phyloP scores from a whole-genome alignment of 305 asterid species.

The Fraxinus sp. region DNA sequence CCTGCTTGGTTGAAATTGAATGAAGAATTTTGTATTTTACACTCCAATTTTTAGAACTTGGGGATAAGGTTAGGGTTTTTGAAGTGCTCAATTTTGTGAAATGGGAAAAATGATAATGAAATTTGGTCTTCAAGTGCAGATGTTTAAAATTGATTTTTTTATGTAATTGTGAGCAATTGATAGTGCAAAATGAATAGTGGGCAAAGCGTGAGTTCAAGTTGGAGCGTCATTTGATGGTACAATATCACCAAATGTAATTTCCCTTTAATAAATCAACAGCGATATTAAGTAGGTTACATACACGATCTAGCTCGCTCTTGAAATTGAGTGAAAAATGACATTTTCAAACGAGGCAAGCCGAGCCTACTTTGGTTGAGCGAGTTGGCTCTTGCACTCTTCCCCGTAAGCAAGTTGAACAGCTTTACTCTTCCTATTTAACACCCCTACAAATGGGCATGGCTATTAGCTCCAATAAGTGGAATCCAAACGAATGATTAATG shows the following conservation, averaged over 20 bases:
- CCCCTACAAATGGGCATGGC: neutral
- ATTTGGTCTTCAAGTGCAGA: neutral
- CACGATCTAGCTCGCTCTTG: neutral
- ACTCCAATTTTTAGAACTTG: neutral
- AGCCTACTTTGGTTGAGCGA: neutral
- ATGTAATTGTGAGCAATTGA: neutral
- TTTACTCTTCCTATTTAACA: neutral
- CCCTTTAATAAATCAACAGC: neutral
- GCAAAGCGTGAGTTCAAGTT: neutral
- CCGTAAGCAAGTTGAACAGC: neutral
- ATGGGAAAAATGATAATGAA: neutral
- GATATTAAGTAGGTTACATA: no score
- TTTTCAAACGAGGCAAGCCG: neutral
- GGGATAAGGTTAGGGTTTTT: neutral
- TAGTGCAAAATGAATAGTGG: neutral
- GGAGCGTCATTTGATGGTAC: neutral
- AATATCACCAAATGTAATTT: neutral
- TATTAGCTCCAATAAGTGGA: neutral
- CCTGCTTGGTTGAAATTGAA: neutral
- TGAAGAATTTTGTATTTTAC: neutral
- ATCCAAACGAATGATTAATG: neutral
- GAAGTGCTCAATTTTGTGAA: neutral
- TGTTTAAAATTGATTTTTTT: no score
- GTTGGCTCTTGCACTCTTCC: neutral
- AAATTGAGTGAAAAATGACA: no score